Conservation (phyloP, 2,329 filamentous ascomycete genomes). For the Epichloe hybrida region DNA sequence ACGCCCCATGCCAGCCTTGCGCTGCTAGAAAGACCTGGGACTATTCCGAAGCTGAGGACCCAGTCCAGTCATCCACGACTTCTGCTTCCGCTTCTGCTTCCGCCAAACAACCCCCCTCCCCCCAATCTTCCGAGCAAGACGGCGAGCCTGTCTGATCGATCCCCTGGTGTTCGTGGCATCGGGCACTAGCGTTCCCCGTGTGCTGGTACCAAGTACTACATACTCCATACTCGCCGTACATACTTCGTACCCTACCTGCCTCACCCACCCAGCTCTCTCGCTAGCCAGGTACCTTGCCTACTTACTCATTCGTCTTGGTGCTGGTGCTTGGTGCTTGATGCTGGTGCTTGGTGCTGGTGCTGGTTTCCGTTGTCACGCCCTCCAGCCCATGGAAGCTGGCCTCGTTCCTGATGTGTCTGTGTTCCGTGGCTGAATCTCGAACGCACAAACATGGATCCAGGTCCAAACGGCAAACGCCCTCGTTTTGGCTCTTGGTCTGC, state of each 20-base stretch:
- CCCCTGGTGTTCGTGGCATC: not conserved
- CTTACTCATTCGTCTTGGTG: not conserved
- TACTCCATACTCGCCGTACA: not conserved
- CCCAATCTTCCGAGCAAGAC: not conserved
- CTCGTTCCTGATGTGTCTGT: conserved; percentile 22
- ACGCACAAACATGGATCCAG: conserved; percentile 44
- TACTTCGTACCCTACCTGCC: not conserved
- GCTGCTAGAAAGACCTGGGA: not conserved
- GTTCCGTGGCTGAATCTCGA: conserved; percentile 18
- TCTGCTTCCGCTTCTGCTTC: not conserved
- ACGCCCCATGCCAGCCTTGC: not conserved
- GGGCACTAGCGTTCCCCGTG: not conserved
- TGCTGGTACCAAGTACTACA: not conserved
- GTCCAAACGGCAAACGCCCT: conserved; percentile 44
- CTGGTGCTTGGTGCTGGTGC: not conserved
- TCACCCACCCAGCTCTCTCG: not conserved
- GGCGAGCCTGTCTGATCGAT: not conserved
- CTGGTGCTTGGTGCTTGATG: too few species aligned
- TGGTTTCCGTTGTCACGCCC: conserved; percentile 11
- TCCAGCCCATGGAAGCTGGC: conserved; percentile 15
- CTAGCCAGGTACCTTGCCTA: not conserved
- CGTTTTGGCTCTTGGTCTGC: conserved; percentile 38
- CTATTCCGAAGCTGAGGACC: not conserved
- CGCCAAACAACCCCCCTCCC: too few species aligned
- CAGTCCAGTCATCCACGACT: not conserved